phyloP scores from a whole-genome alignment of 169 alveolate genomes.

The Sarcocystis neurona region DNA sequence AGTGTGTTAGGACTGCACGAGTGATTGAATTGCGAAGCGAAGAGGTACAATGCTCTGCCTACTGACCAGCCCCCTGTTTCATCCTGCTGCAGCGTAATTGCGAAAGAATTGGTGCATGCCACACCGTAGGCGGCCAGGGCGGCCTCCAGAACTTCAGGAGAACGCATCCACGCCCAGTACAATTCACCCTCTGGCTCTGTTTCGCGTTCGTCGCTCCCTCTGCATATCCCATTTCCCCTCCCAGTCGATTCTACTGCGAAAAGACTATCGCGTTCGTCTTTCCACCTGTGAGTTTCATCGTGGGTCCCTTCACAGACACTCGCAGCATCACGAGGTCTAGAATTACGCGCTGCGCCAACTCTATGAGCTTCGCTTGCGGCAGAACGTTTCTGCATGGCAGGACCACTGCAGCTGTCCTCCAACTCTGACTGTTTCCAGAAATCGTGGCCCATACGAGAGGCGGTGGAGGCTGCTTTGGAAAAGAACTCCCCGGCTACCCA shows the following conservation, averaged over 20 bases:
- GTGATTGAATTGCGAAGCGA: slow-evolving; percentile 9
- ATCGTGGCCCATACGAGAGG: too few relatives aligned
- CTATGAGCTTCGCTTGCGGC: too few relatives aligned
- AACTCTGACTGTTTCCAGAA: too few relatives aligned
- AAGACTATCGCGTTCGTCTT: too few relatives aligned
- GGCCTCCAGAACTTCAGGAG: background rate
- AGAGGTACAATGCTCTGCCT: background rate
- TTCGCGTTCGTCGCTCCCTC: background rate
- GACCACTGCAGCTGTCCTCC: too few relatives aligned
- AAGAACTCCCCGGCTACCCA: slow-evolving; percentile 9
- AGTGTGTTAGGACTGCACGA: background rate
- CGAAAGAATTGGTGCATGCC: background rate
- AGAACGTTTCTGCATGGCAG: too few relatives aligned
- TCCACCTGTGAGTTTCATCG: too few relatives aligned
- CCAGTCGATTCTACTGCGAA: too few relatives aligned
- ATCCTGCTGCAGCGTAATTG: background rate
- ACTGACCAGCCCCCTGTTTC: background rate
- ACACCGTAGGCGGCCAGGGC: background rate
- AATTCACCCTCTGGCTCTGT: background rate
- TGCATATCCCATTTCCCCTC: background rate
- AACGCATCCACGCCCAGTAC: background rate
- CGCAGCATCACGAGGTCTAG: too few relatives aligned
- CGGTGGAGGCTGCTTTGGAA: too few relatives aligned
- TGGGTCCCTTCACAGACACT: too few relatives aligned
- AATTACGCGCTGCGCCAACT: too few relatives aligned